Evolutionary conservation across 768 basidiomycete genomes (phyloP).

Genomic region (Lactarius akahatsu): DNA sequence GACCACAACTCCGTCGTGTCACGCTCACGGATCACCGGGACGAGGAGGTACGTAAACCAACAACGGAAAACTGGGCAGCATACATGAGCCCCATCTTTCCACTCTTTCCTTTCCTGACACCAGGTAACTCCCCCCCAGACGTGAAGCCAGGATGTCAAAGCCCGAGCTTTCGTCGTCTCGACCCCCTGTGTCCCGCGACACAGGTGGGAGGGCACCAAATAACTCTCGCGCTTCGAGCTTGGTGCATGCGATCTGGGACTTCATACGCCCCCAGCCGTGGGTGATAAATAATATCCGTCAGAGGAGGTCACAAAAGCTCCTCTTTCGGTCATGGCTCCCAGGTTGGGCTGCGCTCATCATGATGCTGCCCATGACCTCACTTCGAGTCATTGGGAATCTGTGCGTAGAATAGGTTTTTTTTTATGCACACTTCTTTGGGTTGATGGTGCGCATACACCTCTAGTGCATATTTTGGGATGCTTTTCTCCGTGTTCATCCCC

Average conservation of each 20-base stretch:
- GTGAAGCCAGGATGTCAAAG: conserved; percentile 11
- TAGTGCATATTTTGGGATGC: conserved; percentile 20
- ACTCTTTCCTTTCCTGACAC: neutral
- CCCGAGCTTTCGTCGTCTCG: conserved; percentile 11
- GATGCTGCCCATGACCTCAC: conserved; percentile 41
- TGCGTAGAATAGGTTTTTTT: conserved; percentile 33
- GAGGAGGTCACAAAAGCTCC: conserved; percentile 38
- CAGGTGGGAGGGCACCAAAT: neutral
- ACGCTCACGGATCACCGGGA: neutral
- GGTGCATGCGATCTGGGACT: conserved; percentile 11
- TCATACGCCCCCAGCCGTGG: conserved; percentile 36
- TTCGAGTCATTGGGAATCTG: conserved; percentile 42
- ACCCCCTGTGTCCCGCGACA: neutral
- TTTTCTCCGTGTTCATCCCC: conserved; percentile 18
- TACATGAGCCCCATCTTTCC: neutral
- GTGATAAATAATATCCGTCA: conserved; percentile 39
- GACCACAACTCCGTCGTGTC: too few relatives aligned
- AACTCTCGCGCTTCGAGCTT: conserved; percentile 2
- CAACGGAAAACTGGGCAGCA: neutral
- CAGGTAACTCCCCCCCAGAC: neutral
- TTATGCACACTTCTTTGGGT: neutral
- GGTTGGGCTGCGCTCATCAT: conserved; percentile 42
- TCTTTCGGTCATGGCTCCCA: conserved; percentile 44
- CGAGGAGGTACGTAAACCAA: conserved; percentile 5
- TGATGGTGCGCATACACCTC: neutral